Base-by-base conservation (phyloP, 1,139 yeast species). In the Suhomyces yuchorum region DNA sequence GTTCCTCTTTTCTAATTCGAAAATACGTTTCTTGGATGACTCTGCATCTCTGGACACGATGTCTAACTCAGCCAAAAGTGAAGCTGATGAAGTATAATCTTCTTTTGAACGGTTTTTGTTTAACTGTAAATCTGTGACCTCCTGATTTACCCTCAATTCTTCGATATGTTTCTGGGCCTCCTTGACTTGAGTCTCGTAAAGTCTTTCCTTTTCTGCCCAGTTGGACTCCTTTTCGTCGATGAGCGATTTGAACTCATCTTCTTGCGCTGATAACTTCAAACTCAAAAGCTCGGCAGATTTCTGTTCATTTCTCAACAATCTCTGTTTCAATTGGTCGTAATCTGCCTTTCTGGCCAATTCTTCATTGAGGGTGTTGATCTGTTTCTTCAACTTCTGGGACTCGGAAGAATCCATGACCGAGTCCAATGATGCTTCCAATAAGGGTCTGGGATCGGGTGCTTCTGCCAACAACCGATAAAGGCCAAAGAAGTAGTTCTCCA, bases 391-490 rank as follows among this genome's bases (percentile, higher is more conserved):
- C 11, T 68, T 67, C 2, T 77, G 78, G 2, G 79, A 68, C 49
- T 88, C 91, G 12, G 80, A 73, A 1, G 79, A 74, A 32, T 80
- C 79, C 11, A 77, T 66, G n/a, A 87, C 84, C 2, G 89, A 80
- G 47, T 86, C 89, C 30, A 87, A 66, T 3, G 95, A 82, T 33
- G 81, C 78, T 58, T 87, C 90, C 49, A 92, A 70, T 41, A 92
- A 67, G 2, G 97, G 96, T 51, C 78, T 80, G 3, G 98, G 98
- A 67, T 93, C 97, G 0, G 98, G 97, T 0, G 96, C 93, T 61
- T 92, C 97, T 2, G 91, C 89, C 12, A 93, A 70, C 22, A 81
- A 71, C 50, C 91, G 75, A 69, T 92, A 92, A 23, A 89, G 73
- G 19, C 84, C 84, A 65, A 91, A 81, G 60, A 93, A 86, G 42